Percentiles rank a stretch among this genome's conserved stretches.
phyloP scores from a whole-genome alignment of 2,329 filamentous ascomycete species.

The Fusarium poae region DNA sequence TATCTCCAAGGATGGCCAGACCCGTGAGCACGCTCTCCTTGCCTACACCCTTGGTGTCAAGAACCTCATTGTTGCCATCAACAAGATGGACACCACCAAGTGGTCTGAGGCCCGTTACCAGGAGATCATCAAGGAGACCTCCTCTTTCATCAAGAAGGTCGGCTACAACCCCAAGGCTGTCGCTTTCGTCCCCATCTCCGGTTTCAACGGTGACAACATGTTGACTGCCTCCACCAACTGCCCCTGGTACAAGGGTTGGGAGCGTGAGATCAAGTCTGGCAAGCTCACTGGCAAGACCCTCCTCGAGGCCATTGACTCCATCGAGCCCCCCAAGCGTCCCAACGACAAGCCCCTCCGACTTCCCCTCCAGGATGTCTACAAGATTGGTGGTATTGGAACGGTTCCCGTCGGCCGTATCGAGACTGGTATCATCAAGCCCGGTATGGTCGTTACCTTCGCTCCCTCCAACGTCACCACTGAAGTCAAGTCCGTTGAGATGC shows the following conservation, averaged over 20 bases:
- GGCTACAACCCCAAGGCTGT: constrained; percentile 99
- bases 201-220: constrained; percentile 99
- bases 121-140: constrained; percentile 99
- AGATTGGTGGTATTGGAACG: constrained; percentile 99
- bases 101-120: constrained; percentile 97
- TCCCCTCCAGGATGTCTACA: constrained; percentile 99
- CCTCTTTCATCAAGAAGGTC: constrained; percentile 99
- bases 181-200: constrained; percentile 99
- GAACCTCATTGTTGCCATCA: constrained; percentile 99
- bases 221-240: constrained; percentile 88
- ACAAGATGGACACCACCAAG: constrained; percentile 99
- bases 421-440: constrained; percentile 94
- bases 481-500: constrained; percentile 99
- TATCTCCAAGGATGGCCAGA: constrained; percentile 99
- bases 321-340: constrained; percentile 92
- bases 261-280: constrained; percentile 92
- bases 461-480: constrained; percentile 99
- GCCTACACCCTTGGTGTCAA: constrained; percentile 99
- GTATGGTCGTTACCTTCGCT: constrained; percentile 98
- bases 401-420: constrained; percentile 99
- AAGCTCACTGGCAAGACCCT: constrained; percentile 96
- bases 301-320: constrained; percentile 97
- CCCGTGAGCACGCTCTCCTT: constrained; percentile 99
- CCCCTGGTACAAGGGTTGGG: constrained; percentile 99
- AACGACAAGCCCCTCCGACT: constrained; percentile 99